Conservation (phyloP, 208 protist species). For the Crithidia brevicula region DNA sequence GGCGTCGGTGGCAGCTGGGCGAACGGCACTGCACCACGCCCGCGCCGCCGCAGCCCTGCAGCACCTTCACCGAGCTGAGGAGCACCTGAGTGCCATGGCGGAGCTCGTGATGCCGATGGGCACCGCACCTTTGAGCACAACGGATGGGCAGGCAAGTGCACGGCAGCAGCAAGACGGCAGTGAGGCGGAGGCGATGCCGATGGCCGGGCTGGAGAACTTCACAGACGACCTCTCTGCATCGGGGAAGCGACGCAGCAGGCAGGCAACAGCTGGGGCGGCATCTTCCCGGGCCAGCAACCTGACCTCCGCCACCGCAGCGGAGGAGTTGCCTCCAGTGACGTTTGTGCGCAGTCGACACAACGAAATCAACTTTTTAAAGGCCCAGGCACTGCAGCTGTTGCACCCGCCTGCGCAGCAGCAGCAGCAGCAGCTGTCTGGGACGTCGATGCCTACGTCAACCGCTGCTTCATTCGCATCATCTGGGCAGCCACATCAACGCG, state of each 20-base stretch:
- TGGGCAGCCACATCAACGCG: not conserved
- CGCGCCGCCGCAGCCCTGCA: conserved; percentile 29
- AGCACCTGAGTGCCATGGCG: conserved; percentile 23
- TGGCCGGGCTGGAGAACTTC: conserved; percentile 10
- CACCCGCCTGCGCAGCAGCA: conserved; percentile 4
- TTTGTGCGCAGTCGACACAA: conserved; percentile 27
- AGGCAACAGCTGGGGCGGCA: not conserved
- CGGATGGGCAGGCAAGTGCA: conserved; percentile 1
- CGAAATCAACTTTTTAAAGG: conserved; percentile 14
- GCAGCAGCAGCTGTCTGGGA: not conserved
- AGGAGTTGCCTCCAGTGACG: conserved; percentile 16
- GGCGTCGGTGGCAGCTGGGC: conserved; percentile 1
- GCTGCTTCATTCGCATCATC: not conserved
- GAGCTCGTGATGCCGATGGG: conserved; percentile 28
- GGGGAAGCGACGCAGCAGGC: conserved; percentile 4
- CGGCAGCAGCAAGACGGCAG: not conserved
- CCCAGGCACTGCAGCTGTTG: conserved; percentile 30
- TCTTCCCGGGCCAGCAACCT: not conserved
- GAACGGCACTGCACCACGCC: conserved; percentile 12
- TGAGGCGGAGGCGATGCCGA: not conserved
- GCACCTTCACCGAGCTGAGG: conserved; percentile 29
- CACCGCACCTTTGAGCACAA: conserved; percentile 2
- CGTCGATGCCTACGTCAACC: conserved; percentile 2
- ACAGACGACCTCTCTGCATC: not conserved
- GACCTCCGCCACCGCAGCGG: not conserved